Base-by-base conservation (phyloP, 495 filamentous ascomycete species). In the Penicillium daleae region DNA sequence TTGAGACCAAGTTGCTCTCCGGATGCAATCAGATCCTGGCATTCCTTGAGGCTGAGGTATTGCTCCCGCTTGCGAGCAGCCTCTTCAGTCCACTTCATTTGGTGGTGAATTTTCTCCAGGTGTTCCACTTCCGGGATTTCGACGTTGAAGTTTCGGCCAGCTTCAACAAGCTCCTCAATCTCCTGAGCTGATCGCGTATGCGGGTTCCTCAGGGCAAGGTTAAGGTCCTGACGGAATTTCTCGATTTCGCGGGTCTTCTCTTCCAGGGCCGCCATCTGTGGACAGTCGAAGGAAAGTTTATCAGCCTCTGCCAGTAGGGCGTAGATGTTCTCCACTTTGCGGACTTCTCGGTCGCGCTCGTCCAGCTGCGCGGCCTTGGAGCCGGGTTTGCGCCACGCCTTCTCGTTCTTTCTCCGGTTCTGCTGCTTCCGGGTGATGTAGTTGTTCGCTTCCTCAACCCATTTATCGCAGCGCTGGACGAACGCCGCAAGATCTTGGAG, bases 401-500 rank as follows among this genome's bases (percentile, higher is more conserved):
- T 96, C 70, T 97, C 93, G 75, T 91, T 97, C 78, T 99, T 99
- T 62, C 95, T 92, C 67, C 95, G 90, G 74, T 96, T 97, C 77
- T 97, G 94, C 79, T 98, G 95, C 80, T 99, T 99, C 53, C 95
- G 90, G 62, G 93, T 93, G 66, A 94, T 97, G 82, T 95, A 99
- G 74, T 92, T 96, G 64, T 90, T 92, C 60, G 95, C 95, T 78
- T 97, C 94, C 64, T 99, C 95, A 64, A 97, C 92, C 92, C 96
- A 96, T 74, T 97, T 93, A 77, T 97, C 95, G 80, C 93, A 97
- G 66, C 90, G 88, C 66, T 96, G 92, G 74, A 98, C 95, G 80
- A 94, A 98, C 63, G 85, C 83, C 78, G 87, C 90, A 71, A 99
- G 86, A 69, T 87, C 83, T 67, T 89, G 85, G 59, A 99, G 83